Conservation (phyloP, 1,139 yeast genomes). For the Pneumocystis murina region DNA sequence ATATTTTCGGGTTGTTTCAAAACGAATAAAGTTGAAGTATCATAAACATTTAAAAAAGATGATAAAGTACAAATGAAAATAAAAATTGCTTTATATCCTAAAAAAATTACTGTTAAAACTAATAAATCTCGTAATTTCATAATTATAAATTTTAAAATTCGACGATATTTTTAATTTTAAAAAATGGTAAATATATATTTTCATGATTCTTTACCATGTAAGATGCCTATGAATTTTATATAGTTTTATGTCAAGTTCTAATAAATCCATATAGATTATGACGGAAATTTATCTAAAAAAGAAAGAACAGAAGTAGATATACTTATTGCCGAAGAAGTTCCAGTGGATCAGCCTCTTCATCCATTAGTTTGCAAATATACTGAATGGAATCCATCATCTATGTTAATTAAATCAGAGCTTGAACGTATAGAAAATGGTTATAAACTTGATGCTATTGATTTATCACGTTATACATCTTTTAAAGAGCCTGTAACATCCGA, state of each 20-base stretch:
- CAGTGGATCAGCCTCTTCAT: background rate
- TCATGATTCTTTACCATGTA: background rate
- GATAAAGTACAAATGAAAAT: background rate
- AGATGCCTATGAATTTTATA: background rate
- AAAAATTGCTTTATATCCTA: background rate
- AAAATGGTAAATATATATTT: background rate
- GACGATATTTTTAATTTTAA: background rate
- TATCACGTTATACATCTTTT: conserved; percentile 1
- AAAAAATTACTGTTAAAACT: background rate
- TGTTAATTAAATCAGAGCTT: background rate
- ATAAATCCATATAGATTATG: background rate
- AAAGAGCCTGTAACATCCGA: background rate
- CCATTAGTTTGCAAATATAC: background rate
- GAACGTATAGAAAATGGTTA: background rate
- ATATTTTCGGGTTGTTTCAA: background rate
- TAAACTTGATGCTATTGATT: conserved; percentile 2
- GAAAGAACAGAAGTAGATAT: background rate
- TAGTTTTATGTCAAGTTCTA: background rate
- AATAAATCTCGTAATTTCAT: background rate
- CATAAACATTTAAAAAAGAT: background rate
- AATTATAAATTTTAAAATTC: background rate
- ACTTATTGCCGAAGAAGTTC: background rate
- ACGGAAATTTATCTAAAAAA: background rate
- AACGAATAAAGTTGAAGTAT: background rate
- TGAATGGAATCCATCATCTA: background rate